Evolutionary conservation across 441 rosid genomes (phyloP).

Genomic region (Mallotus repandus): DNA sequence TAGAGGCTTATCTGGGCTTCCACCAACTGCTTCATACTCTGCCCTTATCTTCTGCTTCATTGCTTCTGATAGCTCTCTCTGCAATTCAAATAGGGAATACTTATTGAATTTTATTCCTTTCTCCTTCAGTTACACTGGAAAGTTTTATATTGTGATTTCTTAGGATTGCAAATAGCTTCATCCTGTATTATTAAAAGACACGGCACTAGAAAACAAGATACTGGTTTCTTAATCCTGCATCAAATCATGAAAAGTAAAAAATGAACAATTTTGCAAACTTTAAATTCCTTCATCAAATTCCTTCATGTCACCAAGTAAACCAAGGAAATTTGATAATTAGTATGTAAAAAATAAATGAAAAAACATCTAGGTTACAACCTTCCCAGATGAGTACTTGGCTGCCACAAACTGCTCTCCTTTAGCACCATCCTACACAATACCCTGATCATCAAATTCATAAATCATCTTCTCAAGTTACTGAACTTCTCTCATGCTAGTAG

Average conservation of each 20-base stretch:
- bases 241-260: constrained; percentile 36
- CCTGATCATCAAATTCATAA: constrained; percentile 50
- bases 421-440: constrained; percentile 54
- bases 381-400: constrained; percentile 73
- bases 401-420: constrained; percentile 78
- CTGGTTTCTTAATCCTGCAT: constrained; percentile 61
- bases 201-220: constrained; percentile 46
- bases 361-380: constrained; percentile 43
- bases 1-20: constrained; percentile 79
- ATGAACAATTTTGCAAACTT: constrained; percentile 31
- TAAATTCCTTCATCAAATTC: constrained; percentile 19
- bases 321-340: constrained; percentile 4
- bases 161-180: constrained; percentile 42
- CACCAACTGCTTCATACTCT: constrained; percentile 74
- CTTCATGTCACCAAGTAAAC: constrained; percentile 12
- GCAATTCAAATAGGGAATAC: constrained; percentile 56
- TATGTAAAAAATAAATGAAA: constrained; percentile 12
- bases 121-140: constrained; percentile 42
- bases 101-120: constrained; percentile 46
- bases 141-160: constrained; percentile 32
- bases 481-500: background rate
- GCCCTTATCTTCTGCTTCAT: constrained; percentile 92
- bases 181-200: constrained; percentile 42
- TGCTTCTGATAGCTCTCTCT: constrained; percentile 72
- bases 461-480: constrained; percentile 19